These are phyloP conservation scores for Cyclotella cryptica DNA, from an alignment of 108 stramenopile species.

Conservation along the genomic window DNA sequence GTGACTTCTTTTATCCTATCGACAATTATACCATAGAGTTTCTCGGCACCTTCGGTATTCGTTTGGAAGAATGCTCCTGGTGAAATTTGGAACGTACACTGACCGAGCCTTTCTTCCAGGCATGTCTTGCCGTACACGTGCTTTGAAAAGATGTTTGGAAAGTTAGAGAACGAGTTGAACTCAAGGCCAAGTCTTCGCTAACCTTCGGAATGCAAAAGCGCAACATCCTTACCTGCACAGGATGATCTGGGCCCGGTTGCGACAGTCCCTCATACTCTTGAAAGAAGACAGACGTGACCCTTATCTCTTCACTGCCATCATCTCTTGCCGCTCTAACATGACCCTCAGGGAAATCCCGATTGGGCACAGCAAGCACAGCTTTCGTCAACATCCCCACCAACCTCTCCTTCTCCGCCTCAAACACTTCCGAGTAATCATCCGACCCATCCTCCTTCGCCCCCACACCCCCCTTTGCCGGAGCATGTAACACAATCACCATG, in stretches of 20 bases:
- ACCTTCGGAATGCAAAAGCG: neutral
- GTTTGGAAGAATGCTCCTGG: constrained; percentile 97
- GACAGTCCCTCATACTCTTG: constrained; percentile 86
- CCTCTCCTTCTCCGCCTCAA: constrained; percentile 68
- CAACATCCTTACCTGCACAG: constrained; percentile 63
- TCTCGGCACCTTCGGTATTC: constrained; percentile 87
- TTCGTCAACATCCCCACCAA: constrained; percentile 57
- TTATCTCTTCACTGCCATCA: constrained; percentile 34
- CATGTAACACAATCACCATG: constrained; percentile 78
- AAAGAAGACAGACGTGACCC: constrained; percentile 81
- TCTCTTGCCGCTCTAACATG: constrained; percentile 24
- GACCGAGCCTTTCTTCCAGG: constrained; percentile 76
- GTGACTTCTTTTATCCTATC: constrained; percentile 74
- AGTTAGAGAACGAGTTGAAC: neutral
- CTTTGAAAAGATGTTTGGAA: constrained; percentile 8
- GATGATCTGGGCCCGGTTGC: constrained; percentile 77
- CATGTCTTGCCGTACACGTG: constrained; percentile 76
- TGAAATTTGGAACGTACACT: constrained; percentile 89
- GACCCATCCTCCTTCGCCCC: constrained; percentile 55
- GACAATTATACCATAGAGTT: constrained; percentile 83
- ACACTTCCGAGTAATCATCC: constrained; percentile 47
- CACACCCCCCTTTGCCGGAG: constrained; percentile 64
- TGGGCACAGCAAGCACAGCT: constrained; percentile 38
- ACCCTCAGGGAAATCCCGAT: constrained; percentile 36
- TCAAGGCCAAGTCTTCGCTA: too few species aligned